These are phyloP conservation scores for Talaromyces sp. DNA, from an alignment of 2,329 filamentous ascomycete genomes.

Conservation along the genomic window DNA sequence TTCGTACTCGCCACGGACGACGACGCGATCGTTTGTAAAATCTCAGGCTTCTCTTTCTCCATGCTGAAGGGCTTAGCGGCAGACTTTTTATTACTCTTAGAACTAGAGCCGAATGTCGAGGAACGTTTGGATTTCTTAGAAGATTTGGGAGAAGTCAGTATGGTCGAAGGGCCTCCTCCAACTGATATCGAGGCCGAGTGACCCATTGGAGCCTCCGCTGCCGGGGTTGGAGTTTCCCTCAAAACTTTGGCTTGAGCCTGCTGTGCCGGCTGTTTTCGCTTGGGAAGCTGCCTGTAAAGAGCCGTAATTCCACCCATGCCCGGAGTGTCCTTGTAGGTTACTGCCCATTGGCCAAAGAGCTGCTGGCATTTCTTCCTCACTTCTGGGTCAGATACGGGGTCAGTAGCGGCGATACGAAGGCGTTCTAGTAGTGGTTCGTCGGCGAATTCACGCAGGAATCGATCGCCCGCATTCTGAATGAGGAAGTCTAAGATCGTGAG, in stretches of 20 bases:
- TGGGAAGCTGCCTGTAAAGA: constrained; percentile 67
- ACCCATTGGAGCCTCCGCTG: constrained; percentile 31
- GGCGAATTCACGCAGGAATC: constrained; percentile 80
- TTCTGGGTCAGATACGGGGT: constrained; percentile 73
- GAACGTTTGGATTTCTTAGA: constrained; percentile 28
- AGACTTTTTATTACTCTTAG: constrained; percentile 51
- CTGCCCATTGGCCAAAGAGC: constrained; percentile 81
- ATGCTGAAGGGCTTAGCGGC: constrained; percentile 66
- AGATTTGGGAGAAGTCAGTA: constrained; percentile 29
- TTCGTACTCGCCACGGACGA: constrained; percentile 88
- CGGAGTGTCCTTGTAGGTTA: constrained; percentile 71
- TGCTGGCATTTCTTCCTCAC: constrained; percentile 86
- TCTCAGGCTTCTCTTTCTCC: constrained; percentile 78
- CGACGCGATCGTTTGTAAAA: constrained; percentile 84
- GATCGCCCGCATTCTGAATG: constrained; percentile 85
- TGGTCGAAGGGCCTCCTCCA: constrained; percentile 34
- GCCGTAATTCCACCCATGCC: constrained; percentile 75
- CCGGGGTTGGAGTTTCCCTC: constrained; percentile 63
- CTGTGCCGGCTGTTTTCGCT: constrained; percentile 64
- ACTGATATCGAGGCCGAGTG: constrained; percentile 37
- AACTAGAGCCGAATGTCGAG: constrained; percentile 32
- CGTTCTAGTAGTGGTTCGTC: constrained; percentile 91
- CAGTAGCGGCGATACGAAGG: constrained; percentile 78
- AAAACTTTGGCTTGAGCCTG: constrained; percentile 79
- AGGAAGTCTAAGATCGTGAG: constrained; percentile 85